Conservation (phyloP, 2,329 filamentous ascomycete genomes). For the Talaromyces sp. region DNA sequence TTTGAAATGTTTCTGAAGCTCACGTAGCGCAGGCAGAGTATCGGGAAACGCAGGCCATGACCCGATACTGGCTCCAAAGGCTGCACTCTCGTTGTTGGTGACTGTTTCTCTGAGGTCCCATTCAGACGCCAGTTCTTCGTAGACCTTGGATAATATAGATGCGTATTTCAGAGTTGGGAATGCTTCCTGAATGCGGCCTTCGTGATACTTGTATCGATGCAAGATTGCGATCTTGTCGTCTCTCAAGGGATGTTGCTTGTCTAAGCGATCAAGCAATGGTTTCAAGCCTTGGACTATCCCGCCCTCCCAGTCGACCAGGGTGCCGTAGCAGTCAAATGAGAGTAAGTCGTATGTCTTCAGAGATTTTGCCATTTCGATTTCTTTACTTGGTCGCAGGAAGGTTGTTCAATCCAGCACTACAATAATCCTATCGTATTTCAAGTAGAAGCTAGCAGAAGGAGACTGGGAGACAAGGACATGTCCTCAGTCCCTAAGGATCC, state of each 20-base stretch:
- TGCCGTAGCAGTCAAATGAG: slow-evolving; percentile 13
- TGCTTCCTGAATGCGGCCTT: slow-evolving; percentile 4
- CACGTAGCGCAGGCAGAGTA: slow-evolving; percentile 10
- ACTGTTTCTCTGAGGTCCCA: slow-evolving; percentile 5
- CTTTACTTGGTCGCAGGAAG: too few relatives aligned
- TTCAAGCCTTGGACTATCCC: slow-evolving; percentile 7
- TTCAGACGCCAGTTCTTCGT: slow-evolving; percentile 10
- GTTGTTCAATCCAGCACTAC: too few relatives aligned
- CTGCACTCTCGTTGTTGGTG: slow-evolving; percentile 1
- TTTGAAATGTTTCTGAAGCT: slow-evolving; percentile 9
- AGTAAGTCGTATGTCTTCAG: slow-evolving; percentile 11
- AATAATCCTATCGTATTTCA: too few relatives aligned
- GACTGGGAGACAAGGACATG: too few relatives aligned
- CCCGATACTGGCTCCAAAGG: slow-evolving; percentile 11
- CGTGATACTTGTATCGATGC: slow-evolving; percentile 6
- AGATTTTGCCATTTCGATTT: not conserved
- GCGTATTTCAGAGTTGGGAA: slow-evolving; percentile 10
- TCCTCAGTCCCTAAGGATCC: too few relatives aligned
- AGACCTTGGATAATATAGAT: slow-evolving; percentile 11
- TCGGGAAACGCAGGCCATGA: slow-evolving; percentile 9
- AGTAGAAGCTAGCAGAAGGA: too few relatives aligned
- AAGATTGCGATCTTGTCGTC: slow-evolving; percentile 9
- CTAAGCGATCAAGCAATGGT: slow-evolving; percentile 8
- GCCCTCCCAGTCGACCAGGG: slow-evolving; percentile 11
- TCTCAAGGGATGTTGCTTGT: slow-evolving; percentile 4